Evolutionary conservation across 495 filamentous ascomycete genomes (phyloP).

Genomic region (Penicillium manginii): DNA sequence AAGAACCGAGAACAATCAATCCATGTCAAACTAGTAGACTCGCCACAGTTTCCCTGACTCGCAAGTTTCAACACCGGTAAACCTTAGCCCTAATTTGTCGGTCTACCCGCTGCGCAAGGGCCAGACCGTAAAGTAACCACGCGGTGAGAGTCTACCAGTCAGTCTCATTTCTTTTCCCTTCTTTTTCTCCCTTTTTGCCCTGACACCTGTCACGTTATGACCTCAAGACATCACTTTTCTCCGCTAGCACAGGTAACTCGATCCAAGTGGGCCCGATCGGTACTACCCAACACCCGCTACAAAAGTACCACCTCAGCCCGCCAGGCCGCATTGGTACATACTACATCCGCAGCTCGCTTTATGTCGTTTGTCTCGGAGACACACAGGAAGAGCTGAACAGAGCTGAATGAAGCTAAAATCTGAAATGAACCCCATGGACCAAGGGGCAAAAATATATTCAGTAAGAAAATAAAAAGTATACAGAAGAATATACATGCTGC

Average conservation of each 20-base stretch:
- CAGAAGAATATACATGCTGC: background rate
- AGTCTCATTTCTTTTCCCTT: too few species aligned
- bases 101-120: too few species aligned
- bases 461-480: background rate
- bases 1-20: too few species aligned
- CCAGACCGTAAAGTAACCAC: too few species aligned
- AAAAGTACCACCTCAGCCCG: background rate
- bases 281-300: background rate
- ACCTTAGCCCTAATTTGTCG: too few species aligned
- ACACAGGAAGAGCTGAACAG: background rate
- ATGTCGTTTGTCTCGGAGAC: background rate
- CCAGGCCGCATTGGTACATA: background rate
- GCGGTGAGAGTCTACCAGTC: too few species aligned
- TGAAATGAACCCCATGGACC: background rate
- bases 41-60: too few species aligned
- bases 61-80: too few species aligned
- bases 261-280: constrained; percentile 3
- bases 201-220: background rate
- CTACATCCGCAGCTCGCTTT: too few species aligned
- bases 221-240: background rate
- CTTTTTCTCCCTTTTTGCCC: background rate
- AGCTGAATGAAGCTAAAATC: background rate
- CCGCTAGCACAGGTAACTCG: background rate
- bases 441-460: background rate
- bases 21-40: too few species aligned